Percentiles rank a stretch among this genome's conserved stretches.
phyloP scores from a whole-genome alignment of 495 filamentous ascomycete genomes.

The Penicillium robsamsonii region DNA sequence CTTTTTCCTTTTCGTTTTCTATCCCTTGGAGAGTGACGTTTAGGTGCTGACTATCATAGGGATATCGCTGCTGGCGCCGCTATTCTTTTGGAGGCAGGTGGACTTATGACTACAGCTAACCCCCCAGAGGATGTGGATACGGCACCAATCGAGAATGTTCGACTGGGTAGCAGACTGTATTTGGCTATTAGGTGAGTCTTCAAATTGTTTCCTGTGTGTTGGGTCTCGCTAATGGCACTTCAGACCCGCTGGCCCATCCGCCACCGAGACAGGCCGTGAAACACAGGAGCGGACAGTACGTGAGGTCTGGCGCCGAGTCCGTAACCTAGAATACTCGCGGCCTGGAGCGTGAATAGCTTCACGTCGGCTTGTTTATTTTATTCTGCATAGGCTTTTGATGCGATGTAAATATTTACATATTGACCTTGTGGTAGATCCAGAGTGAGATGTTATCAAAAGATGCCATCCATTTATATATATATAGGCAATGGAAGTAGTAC shows the following conservation, averaged over 20 bases:
- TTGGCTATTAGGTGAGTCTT: slow-evolving; percentile 56
- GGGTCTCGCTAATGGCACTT: slow-evolving; percentile 1
- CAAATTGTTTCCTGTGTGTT: background rate
- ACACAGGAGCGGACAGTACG: slow-evolving; percentile 63
- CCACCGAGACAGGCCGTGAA: slow-evolving; percentile 58
- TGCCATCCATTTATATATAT: slow-evolving; percentile 18
- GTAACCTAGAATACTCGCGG: slow-evolving; percentile 57
- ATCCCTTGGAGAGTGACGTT: background rate
- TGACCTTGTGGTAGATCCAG: slow-evolving; percentile 4
- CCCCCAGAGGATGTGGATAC: slow-evolving; percentile 55
- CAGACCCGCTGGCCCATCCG: slow-evolving; percentile 59
- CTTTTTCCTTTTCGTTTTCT: background rate
- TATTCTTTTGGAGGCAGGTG: slow-evolving; percentile 59
- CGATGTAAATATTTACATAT: background rate
- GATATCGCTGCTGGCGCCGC: slow-evolving; percentile 56
- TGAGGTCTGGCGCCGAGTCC: slow-evolving; percentile 66
- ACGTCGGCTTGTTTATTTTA: background rate
- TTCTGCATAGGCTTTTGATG: background rate
- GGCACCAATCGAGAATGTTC: slow-evolving; percentile 54
- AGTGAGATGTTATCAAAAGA: slow-evolving; percentile 12
- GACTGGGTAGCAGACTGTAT: slow-evolving; percentile 62
- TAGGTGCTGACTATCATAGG: slow-evolving; percentile 28
- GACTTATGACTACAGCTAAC: slow-evolving; percentile 64
- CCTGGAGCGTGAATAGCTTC: slow-evolving; percentile 42
- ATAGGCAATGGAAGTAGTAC: slow-evolving; percentile 30